Percentiles rank a stretch among this genome's conserved stretches.
These are phyloP conservation scores for Rhizopogon roseolus DNA, from an alignment of 768 basidiomycete species.

Conservation along the genomic window DNA sequence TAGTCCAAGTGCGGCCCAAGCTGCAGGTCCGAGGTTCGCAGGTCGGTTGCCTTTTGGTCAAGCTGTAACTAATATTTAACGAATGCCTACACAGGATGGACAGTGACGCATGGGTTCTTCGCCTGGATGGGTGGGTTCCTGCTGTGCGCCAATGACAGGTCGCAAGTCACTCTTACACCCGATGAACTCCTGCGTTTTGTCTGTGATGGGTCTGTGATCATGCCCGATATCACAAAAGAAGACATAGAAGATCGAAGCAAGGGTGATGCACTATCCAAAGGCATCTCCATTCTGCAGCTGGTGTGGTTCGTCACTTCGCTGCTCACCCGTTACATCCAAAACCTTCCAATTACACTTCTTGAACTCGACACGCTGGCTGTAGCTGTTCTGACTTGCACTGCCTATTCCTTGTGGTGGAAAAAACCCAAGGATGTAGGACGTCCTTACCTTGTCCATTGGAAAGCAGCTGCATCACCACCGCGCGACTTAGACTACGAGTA, in stretches of 20 bases:
- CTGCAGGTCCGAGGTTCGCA: neutral
- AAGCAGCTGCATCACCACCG: neutral
- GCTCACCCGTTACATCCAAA: constrained; percentile 13
- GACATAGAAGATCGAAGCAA: constrained; percentile 30
- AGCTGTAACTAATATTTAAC: neutral
- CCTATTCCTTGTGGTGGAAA: constrained; percentile 29
- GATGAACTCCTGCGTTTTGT: neutral
- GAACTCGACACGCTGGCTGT: constrained; percentile 29
- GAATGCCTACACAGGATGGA: neutral
- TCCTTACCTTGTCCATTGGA: constrained; percentile 3
- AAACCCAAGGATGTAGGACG: constrained; percentile 25
- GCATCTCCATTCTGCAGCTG: constrained; percentile 25
- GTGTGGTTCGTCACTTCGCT: constrained; percentile 28
- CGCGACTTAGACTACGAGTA: too few relatives aligned
- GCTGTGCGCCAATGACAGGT: neutral
- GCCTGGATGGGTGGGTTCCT: constrained; percentile 17
- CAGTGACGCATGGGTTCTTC: constrained; percentile 11
- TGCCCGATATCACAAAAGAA: neutral
- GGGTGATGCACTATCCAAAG: constrained; percentile 25
- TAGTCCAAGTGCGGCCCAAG: too few relatives aligned
- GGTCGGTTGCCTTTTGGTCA: neutral
- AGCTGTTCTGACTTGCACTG: constrained; percentile 22
- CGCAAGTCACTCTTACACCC: neutral
- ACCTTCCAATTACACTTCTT: constrained; percentile 25
- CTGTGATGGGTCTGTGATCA: neutral